A percentile compares a stretch with the other conserved stretches of the same genome.
Conservation (phyloP, 2,329 filamentous ascomycete genomes). For the Diaporthe helianthi region DNA sequence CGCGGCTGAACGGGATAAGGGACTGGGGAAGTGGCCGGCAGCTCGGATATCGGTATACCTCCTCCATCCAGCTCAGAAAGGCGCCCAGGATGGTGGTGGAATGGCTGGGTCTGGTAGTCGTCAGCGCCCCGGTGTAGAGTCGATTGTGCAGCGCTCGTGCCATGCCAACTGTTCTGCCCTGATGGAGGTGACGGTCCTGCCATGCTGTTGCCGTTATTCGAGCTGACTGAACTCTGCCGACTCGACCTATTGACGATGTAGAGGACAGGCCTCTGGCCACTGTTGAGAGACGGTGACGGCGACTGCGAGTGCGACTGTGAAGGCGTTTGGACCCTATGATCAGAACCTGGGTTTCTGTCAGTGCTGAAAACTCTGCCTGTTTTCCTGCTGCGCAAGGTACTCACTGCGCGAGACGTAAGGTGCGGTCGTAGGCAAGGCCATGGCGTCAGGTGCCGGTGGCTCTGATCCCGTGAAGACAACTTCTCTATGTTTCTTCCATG, state of each 20-base stretch:
- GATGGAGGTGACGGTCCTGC: too few relatives aligned
- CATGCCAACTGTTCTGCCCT: not conserved
- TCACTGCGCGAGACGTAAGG: constrained; percentile 4
- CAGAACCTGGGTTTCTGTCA: constrained; percentile 2
- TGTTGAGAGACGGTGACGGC: not conserved
- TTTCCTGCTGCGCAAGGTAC: not conserved
- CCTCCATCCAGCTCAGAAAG: constrained; percentile 30
- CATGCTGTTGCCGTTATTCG: constrained; percentile 2
- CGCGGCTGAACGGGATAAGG: not conserved
- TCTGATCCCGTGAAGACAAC: constrained; percentile 24
- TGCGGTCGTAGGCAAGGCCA: not conserved
- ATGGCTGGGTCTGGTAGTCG: not conserved
- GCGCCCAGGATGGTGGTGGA: not conserved
- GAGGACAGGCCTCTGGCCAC: not conserved
- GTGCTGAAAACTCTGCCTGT: not conserved
- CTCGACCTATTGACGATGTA: constrained; percentile 17
- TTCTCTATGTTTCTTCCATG: not conserved
- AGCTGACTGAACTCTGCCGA: constrained; percentile 17
- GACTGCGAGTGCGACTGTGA: not conserved
- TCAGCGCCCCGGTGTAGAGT: not conserved
- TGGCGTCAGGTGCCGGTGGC: not conserved
- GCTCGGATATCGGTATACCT: constrained; percentile 9
- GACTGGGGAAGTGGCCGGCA: not conserved
- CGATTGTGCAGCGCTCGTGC: not conserved
- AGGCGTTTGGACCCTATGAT: not conserved